Percentiles rank a stretch among this genome's conserved stretches.
phyloP scores from a whole-genome alignment of 441 rosid genomes.

The Erysimum cheiri region DNA sequence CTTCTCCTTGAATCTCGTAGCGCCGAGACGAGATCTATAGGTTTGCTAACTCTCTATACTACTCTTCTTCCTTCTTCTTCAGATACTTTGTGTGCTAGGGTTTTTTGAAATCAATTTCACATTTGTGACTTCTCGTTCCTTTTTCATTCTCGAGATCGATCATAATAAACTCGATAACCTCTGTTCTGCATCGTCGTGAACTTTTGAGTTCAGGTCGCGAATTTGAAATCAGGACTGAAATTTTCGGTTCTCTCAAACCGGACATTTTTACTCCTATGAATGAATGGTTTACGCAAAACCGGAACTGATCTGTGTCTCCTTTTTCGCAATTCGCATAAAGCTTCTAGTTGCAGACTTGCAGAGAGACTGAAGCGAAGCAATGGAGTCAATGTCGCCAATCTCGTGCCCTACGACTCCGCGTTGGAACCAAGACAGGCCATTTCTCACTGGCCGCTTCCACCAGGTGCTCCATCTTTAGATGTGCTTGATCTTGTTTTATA shows the following conservation, averaged over 20 bases:
- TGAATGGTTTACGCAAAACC: conserved; percentile 33
- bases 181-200: conserved; percentile 21
- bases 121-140: conserved; percentile 5
- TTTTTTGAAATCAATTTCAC: conserved; percentile 11
- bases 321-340: background rate
- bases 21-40: conserved; percentile 20
- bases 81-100: background rate
- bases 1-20: background rate
- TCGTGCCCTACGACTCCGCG: conserved; percentile 80
- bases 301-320: conserved; percentile 16
- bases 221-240: conserved; percentile 13
- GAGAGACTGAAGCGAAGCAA: conserved; percentile 31
- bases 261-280: background rate
- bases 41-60: conserved; percentile 12
- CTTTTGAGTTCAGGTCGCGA: conserved; percentile 11
- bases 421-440: conserved; percentile 93
- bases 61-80: background rate
- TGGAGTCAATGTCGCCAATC: conserved; percentile 47
- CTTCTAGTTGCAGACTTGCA: conserved; percentile 28
- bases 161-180: too few species aligned
- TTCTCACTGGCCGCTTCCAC: conserved; percentile 90
- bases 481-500: background rate
- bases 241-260: conserved; percentile 31
- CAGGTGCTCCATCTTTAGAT: conserved; percentile 51
- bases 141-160: background rate